Evolutionary conservation across 768 basidiomycete species (phyloP).

Genomic region (Trametes cingulata): DNA sequence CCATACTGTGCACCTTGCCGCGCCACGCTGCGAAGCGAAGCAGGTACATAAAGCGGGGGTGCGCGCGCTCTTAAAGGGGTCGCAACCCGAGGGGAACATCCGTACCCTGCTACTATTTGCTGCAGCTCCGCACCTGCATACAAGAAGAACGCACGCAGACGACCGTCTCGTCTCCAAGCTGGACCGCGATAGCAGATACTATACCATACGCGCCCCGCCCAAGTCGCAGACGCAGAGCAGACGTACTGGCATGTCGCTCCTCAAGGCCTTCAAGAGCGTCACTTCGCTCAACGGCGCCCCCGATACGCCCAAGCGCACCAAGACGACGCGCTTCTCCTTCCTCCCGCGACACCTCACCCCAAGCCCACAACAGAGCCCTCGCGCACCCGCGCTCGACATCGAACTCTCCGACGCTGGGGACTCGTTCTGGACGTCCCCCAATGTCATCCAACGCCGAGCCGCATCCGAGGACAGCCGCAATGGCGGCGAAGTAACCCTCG

Average conservation of each 20-base stretch:
- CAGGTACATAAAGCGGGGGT: constrained; percentile 6
- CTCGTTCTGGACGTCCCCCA: constrained; percentile 1
- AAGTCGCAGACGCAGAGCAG: not conserved
- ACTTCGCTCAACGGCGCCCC: constrained; percentile 4
- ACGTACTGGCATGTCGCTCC: constrained; percentile 7
- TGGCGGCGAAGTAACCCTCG: not conserved
- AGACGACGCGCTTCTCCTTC: constrained; percentile 6
- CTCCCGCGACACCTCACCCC: not conserved
- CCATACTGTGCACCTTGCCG: not conserved
- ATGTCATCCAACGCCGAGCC: not conserved
- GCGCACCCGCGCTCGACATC: not conserved
- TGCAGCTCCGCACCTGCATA: too few relatives aligned
- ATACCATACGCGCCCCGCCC: not conserved
- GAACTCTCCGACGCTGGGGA: not conserved
- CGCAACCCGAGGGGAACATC: not conserved
- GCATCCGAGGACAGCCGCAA: not conserved
- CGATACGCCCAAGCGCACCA: not conserved
- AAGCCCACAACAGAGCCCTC: not conserved
- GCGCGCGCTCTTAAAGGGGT: not conserved
- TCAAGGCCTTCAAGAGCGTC: constrained; percentile 15
- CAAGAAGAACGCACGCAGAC: too few relatives aligned
- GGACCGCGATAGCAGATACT: not conserved
- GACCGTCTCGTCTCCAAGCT: too few relatives aligned
- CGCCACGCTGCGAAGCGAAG: constrained; percentile 3
- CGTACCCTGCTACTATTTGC: not conserved